Conservation (phyloP, 2,329 filamentous ascomycete species). For the Dactylonectria estremocensis region DNA sequence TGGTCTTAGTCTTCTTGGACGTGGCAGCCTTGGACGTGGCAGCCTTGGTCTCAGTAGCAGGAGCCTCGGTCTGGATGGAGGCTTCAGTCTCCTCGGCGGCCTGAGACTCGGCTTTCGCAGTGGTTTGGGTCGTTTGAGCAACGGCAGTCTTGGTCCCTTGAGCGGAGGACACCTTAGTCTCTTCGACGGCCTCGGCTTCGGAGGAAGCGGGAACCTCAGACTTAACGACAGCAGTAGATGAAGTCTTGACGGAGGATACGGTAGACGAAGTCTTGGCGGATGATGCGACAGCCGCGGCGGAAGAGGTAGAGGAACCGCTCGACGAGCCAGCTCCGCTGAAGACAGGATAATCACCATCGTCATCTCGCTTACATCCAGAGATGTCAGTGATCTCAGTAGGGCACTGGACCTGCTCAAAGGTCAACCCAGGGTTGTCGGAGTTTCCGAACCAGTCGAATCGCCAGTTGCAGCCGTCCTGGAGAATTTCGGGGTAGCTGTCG, state of each 20-base stretch:
- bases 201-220: not conserved
- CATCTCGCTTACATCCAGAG: conserved; percentile 54
- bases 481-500: conserved; percentile 64
- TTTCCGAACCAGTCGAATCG: conserved; percentile 76
- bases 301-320: conserved; percentile 20
- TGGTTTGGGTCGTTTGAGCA: not conserved
- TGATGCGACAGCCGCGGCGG: not conserved
- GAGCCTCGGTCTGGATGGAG: conserved; percentile 23
- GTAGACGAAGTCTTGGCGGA: conserved; percentile 1
- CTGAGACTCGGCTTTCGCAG: not conserved
- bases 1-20: conserved; percentile 21
- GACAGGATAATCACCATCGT: conserved; percentile 50
- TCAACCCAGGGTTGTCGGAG: conserved; percentile 70
- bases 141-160: not conserved
- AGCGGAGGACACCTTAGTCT: not conserved
- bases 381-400: conserved; percentile 63
- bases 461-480: conserved; percentile 74
- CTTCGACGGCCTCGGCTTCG: not conserved
- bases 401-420: conserved; percentile 70
- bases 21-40: conserved; percentile 15
- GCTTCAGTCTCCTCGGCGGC: not conserved
- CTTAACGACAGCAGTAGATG: not conserved
- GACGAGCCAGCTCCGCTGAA: conserved; percentile 37
- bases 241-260: not conserved
- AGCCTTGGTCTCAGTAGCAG: conserved; percentile 18